These are phyloP conservation scores for Saururus chinensis DNA, from an alignment of 164 flowering plant genomes.

Conservation along the genomic window DNA sequence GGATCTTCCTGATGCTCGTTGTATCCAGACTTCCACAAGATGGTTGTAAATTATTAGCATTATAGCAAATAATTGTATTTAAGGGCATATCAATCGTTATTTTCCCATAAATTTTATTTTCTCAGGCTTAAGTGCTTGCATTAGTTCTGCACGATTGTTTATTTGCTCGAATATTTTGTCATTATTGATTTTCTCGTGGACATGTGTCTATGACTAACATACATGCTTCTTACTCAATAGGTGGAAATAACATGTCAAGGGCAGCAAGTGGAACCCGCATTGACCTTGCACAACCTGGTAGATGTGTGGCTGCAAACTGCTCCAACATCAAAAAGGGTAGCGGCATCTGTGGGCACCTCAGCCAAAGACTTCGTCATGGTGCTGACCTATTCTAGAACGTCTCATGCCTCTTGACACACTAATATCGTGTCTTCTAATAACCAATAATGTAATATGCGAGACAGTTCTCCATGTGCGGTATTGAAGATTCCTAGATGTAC, in stretches of 20 bases:
- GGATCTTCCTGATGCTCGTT: background rate
- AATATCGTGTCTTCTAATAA: background rate
- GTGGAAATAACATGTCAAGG: constrained; percentile 75
- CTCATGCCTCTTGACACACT: constrained; percentile 2
- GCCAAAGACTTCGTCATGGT: constrained; percentile 92
- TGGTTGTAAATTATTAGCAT: no score
- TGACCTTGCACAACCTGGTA: constrained; percentile 41
- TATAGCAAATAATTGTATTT: no score
- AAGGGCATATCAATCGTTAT: no score
- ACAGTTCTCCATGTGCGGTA: background rate
- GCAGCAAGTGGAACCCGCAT: constrained; percentile 47
- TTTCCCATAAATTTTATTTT: no score
- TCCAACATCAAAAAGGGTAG: constrained; percentile 31
- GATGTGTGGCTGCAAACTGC: constrained; percentile 52
- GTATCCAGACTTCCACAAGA: background rate
- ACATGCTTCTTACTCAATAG: constrained; percentile 21
- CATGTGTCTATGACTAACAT: background rate
- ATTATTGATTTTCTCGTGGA: background rate
- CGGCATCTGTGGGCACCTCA: constrained; percentile 52
- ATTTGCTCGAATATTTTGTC: background rate
- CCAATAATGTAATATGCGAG: background rate
- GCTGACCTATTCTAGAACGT: constrained; percentile 50
- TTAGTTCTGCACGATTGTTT: background rate
- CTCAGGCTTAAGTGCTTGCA: no score
- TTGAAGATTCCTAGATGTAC: background rate